A percentile compares a stretch with the other conserved stretches of the same genome.
These are phyloP conservation scores for Leavenworthia alabamica DNA, from an alignment of 345 rosid genomes.

Conservation along the genomic window DNA sequence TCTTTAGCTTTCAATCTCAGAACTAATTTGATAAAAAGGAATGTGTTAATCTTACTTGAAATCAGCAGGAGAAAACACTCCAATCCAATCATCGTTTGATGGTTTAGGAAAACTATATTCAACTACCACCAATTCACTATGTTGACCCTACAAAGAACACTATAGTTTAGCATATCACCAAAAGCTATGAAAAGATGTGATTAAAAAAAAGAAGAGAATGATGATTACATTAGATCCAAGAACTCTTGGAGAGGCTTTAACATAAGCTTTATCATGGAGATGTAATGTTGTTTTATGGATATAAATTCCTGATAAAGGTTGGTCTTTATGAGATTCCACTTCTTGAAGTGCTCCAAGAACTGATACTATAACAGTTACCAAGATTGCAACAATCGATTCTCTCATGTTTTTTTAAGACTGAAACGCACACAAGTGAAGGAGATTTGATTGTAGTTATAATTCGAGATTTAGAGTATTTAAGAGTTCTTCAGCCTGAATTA, in stretches of 20 bases:
- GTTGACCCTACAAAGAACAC: conserved; percentile 39
- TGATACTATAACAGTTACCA: conserved; percentile 14
- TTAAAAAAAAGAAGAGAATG: neutral
- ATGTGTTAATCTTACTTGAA: conserved; percentile 43
- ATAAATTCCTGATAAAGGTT: conserved; percentile 52
- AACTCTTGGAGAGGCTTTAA: conserved; percentile 46
- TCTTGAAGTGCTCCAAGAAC: conserved; percentile 40
- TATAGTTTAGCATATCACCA: neutral
- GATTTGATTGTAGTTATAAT: too few species aligned
- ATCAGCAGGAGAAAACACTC: conserved; percentile 70
- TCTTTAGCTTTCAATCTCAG: neutral
- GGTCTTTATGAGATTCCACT: conserved; percentile 43
- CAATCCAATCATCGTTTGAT: conserved; percentile 67
- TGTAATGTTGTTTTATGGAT: conserved; percentile 34
- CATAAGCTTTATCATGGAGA: conserved; percentile 36
- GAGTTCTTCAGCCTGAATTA: too few species aligned
- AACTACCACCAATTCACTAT: conserved; percentile 47
- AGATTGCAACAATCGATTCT: conserved; percentile 14
- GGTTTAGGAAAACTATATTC: conserved; percentile 45
- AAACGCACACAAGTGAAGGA: conserved; percentile 4
- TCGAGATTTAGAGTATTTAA: too few species aligned
- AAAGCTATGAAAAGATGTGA: neutral
- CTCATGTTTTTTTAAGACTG: conserved; percentile 22
- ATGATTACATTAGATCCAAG: conserved; percentile 47
- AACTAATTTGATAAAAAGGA: neutral